Evolutionary conservation across 768 basidiomycete genomes (phyloP), one percentile per base, ranked within the genome.

Genomic region (Termitomyces titanicus): DNA sequence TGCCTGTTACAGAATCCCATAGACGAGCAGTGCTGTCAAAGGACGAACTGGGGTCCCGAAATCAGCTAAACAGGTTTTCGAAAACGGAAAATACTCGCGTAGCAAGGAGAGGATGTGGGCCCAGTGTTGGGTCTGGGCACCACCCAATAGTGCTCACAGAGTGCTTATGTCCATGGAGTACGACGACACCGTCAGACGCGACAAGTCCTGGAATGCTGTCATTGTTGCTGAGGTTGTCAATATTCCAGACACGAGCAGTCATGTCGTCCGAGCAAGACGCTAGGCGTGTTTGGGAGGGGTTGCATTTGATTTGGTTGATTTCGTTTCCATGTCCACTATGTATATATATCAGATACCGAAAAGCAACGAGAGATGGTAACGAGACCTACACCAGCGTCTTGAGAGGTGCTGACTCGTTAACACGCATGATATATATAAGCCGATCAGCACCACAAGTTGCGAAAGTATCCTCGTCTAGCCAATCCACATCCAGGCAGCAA

Each of bases 251-350:
- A 35, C 87, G 83, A 18, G 88, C 85, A 0, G 89, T 90, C 59
- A 74, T 73, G 59, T 94, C 92, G 63, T 94, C 92, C 0, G 92
- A 90, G 66, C 89, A 91, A 5, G 89, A 88, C 12, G 89, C 89
- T 42, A 94, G 65, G 39, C 80, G 79, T 29, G 86, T 89, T 35
- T 79, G 73, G n/a, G 79, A 72, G 15, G 80, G 73, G 57, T 88
- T 92, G 60, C 79, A 81, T 65, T 83, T 85, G 47, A 93, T 78
- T 66, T 89, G 85, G 63, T 90, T 93, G 58, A 94, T 78, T 66
- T 94, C 92, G 55, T 84, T 79, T 18, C 72, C 74, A 61, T 94
- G 92, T 1, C 89, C 90, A 35, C 88, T 90, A 57, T 13, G 45
- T 49, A 57, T 40, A 53, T 61, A 35, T 61, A 33, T n/a, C 37